Conservation (phyloP, 768 basidiomycete species). For the Amanita pallidorosea region DNA sequence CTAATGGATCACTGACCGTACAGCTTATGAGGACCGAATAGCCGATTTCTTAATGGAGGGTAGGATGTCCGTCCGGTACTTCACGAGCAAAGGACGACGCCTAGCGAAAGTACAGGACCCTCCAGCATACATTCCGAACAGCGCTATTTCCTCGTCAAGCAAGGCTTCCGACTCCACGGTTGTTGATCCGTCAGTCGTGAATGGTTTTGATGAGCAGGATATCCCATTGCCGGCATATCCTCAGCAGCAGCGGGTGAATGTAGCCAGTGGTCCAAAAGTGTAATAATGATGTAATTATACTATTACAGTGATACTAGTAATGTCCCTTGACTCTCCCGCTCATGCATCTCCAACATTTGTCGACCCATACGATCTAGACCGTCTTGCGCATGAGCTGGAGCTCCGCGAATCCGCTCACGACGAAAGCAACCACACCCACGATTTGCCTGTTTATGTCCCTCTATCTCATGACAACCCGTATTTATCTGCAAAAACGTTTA, state of each 20-base stretch:
- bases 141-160: too few relatives aligned
- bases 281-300: background rate
- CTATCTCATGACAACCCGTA: conserved; percentile 74
- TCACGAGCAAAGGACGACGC: conserved; percentile 2
- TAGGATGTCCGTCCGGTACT: conserved; percentile 1
- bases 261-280: background rate
- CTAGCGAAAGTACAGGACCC: background rate
- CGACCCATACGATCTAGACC: conserved; percentile 60
- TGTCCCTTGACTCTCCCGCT: conserved; percentile 5
- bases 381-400: conserved; percentile 64
- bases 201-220: background rate
- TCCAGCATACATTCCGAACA: background rate
- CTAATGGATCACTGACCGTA: background rate
- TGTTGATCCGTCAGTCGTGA: background rate
- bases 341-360: background rate
- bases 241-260: background rate
- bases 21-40: conserved; percentile 11
- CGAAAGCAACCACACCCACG: conserved; percentile 18
- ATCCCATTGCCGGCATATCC: conserved; percentile 3
- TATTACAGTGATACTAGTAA: background rate
- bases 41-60: background rate
- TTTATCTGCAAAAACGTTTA: conserved; percentile 57
- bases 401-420: conserved; percentile 32
- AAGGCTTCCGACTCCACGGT: background rate
- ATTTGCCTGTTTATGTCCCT: conserved; percentile 56